Percentiles rank a stretch among this genome's conserved stretches.
Conservation (phyloP, 805 yeast genomes). For the Metschnikowia koreensis region DNA sequence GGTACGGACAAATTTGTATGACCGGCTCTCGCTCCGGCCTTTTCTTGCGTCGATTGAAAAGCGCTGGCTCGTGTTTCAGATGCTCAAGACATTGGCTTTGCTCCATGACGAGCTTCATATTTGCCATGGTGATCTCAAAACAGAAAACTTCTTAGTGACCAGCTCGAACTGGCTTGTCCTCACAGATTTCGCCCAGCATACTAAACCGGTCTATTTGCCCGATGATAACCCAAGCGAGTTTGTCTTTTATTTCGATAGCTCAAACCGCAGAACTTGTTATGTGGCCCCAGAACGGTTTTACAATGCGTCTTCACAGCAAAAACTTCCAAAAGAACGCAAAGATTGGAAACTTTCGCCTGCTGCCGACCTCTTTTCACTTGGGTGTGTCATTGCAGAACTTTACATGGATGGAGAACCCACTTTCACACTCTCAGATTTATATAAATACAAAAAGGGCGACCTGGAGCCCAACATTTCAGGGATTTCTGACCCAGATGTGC, state of each 20-base stretch:
- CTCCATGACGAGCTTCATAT: constrained; percentile 59
- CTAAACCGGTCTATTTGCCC: constrained; percentile 80
- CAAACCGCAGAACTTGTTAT: constrained; percentile 83
- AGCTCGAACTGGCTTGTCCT: constrained; percentile 86
- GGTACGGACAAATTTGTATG: constrained; percentile 78
- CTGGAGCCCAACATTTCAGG: constrained; percentile 60
- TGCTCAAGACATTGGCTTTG: constrained; percentile 58
- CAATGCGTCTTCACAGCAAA: constrained; percentile 24
- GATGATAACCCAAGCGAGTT: constrained; percentile 92
- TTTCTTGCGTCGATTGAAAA: constrained; percentile 80
- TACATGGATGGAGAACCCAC: constrained; percentile 83
- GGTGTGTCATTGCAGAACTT: constrained; percentile 89
- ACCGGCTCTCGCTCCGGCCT: constrained; percentile 82
- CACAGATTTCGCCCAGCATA: constrained; percentile 76
- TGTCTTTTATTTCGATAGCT: constrained; percentile 88
- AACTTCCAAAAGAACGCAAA: background rate
- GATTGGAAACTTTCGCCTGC: constrained; percentile 42
- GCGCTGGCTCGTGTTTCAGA: constrained; percentile 79
- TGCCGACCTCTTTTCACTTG: constrained; percentile 82
- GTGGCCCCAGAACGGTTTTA: constrained; percentile 90
- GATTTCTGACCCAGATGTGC: constrained; percentile 50
- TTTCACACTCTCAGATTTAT: constrained; percentile 82
- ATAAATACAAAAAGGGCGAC: constrained; percentile 73
- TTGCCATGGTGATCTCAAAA: constrained; percentile 87
- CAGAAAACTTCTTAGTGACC: constrained; percentile 84